Evolutionary conservation across 768 basidiomycete species (phyloP).

Genomic region (Trichaptum fuscoviolaceum): DNA sequence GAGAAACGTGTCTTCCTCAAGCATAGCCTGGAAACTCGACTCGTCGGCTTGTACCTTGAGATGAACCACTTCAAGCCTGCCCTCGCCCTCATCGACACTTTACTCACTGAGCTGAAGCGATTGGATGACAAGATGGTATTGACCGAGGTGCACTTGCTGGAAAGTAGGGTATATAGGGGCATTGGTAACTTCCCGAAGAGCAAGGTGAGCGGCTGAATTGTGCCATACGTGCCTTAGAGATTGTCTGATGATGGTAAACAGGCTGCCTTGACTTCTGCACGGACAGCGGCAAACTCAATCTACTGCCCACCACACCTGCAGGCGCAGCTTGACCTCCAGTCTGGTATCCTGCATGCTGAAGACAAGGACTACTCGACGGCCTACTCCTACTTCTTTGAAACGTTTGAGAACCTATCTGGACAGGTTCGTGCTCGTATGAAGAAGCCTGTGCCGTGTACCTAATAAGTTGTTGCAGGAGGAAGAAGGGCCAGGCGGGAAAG

Average conservation of each 20-base stretch:
- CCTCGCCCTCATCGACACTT: slow-evolving; percentile 71
- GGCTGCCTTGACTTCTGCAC: slow-evolving; percentile 85
- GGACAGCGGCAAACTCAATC: slow-evolving; percentile 93
- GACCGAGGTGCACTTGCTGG: slow-evolving; percentile 93
- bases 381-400: slow-evolving; percentile 96
- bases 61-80: slow-evolving; percentile 72
- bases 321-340: slow-evolving; percentile 57
- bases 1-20: slow-evolving; percentile 96
- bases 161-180: slow-evolving; percentile 86
- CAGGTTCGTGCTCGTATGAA: slow-evolving; percentile 55
- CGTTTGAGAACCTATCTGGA: slow-evolving; percentile 82
- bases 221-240: neutral
- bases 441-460: slow-evolving; percentile 21
- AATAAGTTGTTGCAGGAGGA: neutral
- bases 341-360: slow-evolving; percentile 87
- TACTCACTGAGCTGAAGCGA: slow-evolving; percentile 88
- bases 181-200: slow-evolving; percentile 86
- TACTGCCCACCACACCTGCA: slow-evolving; percentile 80
- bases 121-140: slow-evolving; percentile 98
- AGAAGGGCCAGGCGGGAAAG: slow-evolving; percentile 26
- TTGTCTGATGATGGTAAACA: slow-evolving; percentile 20
- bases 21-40: slow-evolving; percentile 86
- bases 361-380: slow-evolving; percentile 98
- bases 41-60: slow-evolving; percentile 78
- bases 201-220: slow-evolving; percentile 48